phyloP scores from a whole-genome alignment of 2,329 filamentous ascomycete genomes.

The Hymenoscyphus scutula region DNA sequence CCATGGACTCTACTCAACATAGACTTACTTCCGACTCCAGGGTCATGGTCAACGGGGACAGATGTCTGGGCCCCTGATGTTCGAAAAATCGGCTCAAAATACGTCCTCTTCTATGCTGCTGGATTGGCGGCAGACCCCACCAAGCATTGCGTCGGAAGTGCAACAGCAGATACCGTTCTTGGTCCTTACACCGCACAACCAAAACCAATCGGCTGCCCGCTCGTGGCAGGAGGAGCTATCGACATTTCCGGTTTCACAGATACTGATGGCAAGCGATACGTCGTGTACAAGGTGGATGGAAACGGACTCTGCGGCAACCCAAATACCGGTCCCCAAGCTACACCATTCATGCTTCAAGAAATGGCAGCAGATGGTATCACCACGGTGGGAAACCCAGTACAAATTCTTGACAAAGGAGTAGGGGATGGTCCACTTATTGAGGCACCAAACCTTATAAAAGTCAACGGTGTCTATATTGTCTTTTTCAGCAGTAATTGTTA shows the following conservation, averaged over 20 bases:
- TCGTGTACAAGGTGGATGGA: conserved; percentile 66
- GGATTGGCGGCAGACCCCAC: conserved; percentile 39
- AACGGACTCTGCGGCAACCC: conserved; percentile 52
- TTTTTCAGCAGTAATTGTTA: conserved; percentile 64
- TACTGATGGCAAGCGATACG: conserved; percentile 51
- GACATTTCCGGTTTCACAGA: conserved; percentile 61
- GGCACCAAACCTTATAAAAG: conserved; percentile 54
- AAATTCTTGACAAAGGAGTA: conserved; percentile 45
- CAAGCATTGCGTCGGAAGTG: conserved; percentile 59
- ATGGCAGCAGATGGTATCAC: conserved; percentile 52
- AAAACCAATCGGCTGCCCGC: conserved; percentile 47
- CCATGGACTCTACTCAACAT: conserved; percentile 48
- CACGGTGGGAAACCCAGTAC: conserved; percentile 47
- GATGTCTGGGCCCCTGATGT: conserved; percentile 65
- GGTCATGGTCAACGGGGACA: conserved; percentile 51
- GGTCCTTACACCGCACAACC: conserved; percentile 18
- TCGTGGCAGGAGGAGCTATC: conserved; percentile 57
- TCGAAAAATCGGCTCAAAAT: conserved; percentile 49
- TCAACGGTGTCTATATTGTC: conserved; percentile 53
- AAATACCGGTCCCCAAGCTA: conserved; percentile 41
- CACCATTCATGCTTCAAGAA: conserved; percentile 57
- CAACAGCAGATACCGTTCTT: conserved; percentile 43
- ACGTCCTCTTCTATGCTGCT: conserved; percentile 60
- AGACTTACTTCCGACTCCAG: conserved; percentile 54
- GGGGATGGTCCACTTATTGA: conserved; percentile 57